phyloP scores from a whole-genome alignment of 768 basidiomycete genomes.

The Ramaria sp. region DNA sequence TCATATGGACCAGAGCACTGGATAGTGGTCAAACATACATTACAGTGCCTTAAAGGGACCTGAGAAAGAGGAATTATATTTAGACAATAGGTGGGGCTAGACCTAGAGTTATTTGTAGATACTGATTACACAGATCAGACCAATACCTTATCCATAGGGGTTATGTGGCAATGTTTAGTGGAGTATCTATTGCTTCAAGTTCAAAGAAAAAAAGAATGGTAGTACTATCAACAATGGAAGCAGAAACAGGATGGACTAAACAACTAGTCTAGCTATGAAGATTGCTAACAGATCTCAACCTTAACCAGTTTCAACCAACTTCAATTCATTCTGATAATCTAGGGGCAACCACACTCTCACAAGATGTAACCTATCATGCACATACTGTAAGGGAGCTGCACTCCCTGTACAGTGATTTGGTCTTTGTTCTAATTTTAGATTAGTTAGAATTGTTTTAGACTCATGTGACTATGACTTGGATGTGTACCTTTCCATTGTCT shows the following conservation, averaged over 20 bases:
- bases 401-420: too few species aligned
- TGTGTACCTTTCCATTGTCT: too few species aligned
- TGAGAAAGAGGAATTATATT: constrained; percentile 9
- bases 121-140: constrained; percentile 16
- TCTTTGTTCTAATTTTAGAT: too few species aligned
- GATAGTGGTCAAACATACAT: too few species aligned
- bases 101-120: constrained; percentile 13
- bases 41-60: constrained; percentile 19
- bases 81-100: neutral
- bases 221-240: constrained; percentile 13
- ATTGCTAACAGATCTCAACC: constrained; percentile 14
- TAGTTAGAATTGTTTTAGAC: too few species aligned
- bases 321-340: too few species aligned
- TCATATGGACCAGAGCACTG: constrained; percentile 18
- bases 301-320: constrained; percentile 8
- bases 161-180: constrained; percentile 13
- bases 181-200: constrained; percentile 7
- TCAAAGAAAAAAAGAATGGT: constrained; percentile 9
- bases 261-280: constrained; percentile 9
- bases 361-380: constrained; percentile 26
- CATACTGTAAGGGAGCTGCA: too few species aligned
- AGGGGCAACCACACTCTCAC: constrained; percentile 15
- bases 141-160: constrained; percentile 14
- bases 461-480: too few species aligned
- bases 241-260: constrained; percentile 15